phyloP scores from a whole-genome alignment of 177 flowering plant genomes.

The Vitis hybrid region DNA sequence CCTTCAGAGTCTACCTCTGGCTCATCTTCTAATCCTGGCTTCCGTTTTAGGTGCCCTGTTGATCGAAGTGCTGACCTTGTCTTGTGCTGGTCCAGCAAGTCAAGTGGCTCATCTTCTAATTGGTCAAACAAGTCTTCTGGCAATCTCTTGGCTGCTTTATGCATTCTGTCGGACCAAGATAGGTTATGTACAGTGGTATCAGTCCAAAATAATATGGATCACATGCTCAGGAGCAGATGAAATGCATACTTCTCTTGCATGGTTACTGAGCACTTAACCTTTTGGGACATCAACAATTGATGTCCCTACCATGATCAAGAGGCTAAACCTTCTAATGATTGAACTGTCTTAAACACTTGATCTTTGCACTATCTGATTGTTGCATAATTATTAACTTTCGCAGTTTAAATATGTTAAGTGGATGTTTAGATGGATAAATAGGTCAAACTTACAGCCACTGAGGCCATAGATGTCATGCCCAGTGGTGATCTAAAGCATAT shows the following conservation, averaged over 20 bases:
- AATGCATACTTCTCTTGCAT: neutral
- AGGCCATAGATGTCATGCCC: neutral
- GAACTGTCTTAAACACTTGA: neutral
- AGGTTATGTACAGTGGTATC: no score
- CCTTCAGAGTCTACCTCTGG: constrained; percentile 81
- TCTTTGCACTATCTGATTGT: neutral
- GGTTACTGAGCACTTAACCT: neutral
- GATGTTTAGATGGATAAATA: no score
- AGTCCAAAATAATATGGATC: neutral
- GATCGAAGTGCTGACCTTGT: constrained; percentile 78
- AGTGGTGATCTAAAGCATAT: no score
- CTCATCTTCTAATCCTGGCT: constrained; percentile 73
- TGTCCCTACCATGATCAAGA: neutral
- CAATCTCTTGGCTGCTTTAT: constrained; percentile 51
- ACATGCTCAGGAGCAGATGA: neutral
- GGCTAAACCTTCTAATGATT: neutral
- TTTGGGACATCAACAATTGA: neutral
- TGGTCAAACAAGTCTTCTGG: constrained; percentile 73
- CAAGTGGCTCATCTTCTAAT: constrained; percentile 88
- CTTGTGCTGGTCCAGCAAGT: constrained; percentile 76
- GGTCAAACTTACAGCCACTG: neutral
- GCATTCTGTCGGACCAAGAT: constrained; percentile 58
- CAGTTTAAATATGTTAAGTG: no score
- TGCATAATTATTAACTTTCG: no score
- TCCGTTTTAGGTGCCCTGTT: constrained; percentile 40